phyloP scores from a whole-genome alignment of 2,329 filamentous ascomycete species.

The Orbilia javanica region DNA sequence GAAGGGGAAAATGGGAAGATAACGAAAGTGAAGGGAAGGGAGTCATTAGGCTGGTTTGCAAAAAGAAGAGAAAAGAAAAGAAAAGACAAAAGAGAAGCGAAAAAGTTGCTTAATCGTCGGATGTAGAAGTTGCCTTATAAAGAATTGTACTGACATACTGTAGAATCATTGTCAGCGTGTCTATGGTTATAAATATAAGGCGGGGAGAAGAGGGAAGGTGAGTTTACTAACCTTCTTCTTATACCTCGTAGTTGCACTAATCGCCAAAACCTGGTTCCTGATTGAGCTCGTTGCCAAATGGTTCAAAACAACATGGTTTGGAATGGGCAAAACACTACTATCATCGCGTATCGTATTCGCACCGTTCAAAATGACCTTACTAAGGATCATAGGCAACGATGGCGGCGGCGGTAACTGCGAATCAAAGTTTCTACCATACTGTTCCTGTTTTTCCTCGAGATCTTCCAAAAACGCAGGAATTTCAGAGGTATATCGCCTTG shows the following conservation, averaged over 20 bases:
- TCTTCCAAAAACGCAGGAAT: conserved; percentile 89
- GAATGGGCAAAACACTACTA: conserved; percentile 95
- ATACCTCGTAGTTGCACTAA: conserved; percentile 96
- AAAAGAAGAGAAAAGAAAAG: background rate
- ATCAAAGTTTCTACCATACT: conserved; percentile 68
- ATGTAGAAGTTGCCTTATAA: conserved; percentile 79
- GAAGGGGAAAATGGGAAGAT: too few species aligned
- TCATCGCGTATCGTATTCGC: conserved; percentile 95
- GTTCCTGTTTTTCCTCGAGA: conserved; percentile 85
- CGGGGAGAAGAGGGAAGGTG: background rate
- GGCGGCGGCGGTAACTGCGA: conserved; percentile 76
- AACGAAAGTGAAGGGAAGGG: background rate
- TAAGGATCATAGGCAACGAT: conserved; percentile 86
- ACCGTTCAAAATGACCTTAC: conserved; percentile 93
- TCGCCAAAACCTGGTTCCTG: conserved; percentile 93
- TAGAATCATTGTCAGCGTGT: conserved; percentile 59
- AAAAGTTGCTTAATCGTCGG: conserved; percentile 41
- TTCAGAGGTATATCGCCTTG: conserved; percentile 73
- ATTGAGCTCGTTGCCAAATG: conserved; percentile 98
- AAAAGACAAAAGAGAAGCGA: too few species aligned
- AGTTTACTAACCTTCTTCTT: conserved; percentile 80
- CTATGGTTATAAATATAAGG: background rate
- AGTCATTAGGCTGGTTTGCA: background rate
- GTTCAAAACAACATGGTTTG: conserved; percentile 96
- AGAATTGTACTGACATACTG: conserved; percentile 98